Evolutionary conservation across 495 filamentous ascomycete species (phyloP).

Genomic region (Penicillium cinerascens): DNA sequence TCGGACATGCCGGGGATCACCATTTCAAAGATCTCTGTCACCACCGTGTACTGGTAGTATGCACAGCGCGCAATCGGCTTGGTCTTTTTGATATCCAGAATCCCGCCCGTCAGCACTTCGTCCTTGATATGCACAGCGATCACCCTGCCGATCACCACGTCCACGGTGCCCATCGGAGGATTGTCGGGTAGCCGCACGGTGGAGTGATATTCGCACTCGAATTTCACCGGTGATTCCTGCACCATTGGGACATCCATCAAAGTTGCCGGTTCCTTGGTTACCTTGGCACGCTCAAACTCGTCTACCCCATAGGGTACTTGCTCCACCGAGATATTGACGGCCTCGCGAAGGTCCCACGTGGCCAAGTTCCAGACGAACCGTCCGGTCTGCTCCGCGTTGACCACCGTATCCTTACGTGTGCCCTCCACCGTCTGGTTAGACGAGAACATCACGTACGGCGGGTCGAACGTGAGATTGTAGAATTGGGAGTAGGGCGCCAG

Average conservation of each 20-base stretch:
- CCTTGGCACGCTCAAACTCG: conserved; percentile 47
- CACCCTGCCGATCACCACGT: conserved; percentile 55
- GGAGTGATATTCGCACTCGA: conserved; percentile 53
- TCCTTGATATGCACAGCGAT: conserved; percentile 54
- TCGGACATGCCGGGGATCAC: conserved; percentile 37
- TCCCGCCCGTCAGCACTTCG: conserved; percentile 46
- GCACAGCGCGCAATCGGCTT: conserved; percentile 57
- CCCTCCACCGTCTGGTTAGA: conserved; percentile 46
- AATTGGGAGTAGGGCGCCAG: conserved; percentile 58
- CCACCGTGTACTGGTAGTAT: conserved; percentile 54
- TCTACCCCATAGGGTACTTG: conserved; percentile 44
- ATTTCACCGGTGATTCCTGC: conserved; percentile 48
- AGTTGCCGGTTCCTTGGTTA: conserved; percentile 43
- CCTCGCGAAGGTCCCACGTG: conserved; percentile 49
- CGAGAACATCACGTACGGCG: conserved; percentile 55
- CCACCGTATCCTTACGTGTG: conserved; percentile 49
- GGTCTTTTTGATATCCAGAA: conserved; percentile 51
- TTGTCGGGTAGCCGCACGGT: conserved; percentile 51
- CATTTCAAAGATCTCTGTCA: conserved; percentile 53
- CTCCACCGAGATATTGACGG: conserved; percentile 49
- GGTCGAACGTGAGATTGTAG: conserved; percentile 59
- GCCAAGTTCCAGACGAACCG: conserved; percentile 58
- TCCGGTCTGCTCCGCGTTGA: conserved; percentile 51
- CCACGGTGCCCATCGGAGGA: conserved; percentile 50
- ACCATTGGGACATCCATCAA: conserved; percentile 48